A percentile compares a stretch with the other conserved stretches of the same genome.
Conservation (phyloP, 2,329 filamentous ascomycete species). For the Hymenoscyphus salicellus region DNA sequence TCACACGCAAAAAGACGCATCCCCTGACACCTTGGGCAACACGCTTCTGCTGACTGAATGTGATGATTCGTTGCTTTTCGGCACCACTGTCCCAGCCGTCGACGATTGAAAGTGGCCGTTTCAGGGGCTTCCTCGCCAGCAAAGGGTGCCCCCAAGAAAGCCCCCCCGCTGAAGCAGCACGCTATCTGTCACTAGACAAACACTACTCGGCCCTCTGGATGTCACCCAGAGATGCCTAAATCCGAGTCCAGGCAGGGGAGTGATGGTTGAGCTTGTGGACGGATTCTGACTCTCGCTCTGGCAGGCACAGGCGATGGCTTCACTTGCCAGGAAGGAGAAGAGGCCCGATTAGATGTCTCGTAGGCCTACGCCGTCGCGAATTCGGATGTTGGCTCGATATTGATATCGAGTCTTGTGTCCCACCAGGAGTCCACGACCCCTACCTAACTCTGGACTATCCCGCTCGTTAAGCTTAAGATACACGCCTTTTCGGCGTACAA, state of each 20-base stretch:
- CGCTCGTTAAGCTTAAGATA: constrained; percentile 4
- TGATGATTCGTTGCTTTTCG: not conserved
- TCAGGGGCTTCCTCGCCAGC: not conserved
- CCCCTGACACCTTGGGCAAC: constrained; percentile 3
- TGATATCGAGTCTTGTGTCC: constrained; percentile 1
- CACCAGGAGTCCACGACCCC: not conserved
- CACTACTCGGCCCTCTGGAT: not conserved
- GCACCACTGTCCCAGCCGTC: not conserved
- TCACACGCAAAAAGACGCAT: constrained; percentile 1
- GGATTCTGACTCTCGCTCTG: not conserved
- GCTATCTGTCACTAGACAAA: not conserved
- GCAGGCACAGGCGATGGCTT: not conserved
- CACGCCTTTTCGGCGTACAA: constrained; percentile 2
- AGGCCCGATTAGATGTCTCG: constrained; percentile 1
- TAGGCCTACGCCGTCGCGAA: not conserved
- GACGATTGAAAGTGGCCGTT: not conserved
- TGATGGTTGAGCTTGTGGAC: not conserved
- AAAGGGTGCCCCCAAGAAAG: not conserved
- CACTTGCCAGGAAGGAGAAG: not conserved
- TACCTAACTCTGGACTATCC: not conserved
- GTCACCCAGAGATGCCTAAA: not conserved
- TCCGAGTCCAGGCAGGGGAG: not conserved
- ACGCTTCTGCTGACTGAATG: not conserved
- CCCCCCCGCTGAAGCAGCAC: not conserved
- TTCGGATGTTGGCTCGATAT: not conserved